Evolutionary conservation across 2,329 filamentous ascomycete species (phyloP).

Genomic region (Aspergillus japonicus): DNA sequence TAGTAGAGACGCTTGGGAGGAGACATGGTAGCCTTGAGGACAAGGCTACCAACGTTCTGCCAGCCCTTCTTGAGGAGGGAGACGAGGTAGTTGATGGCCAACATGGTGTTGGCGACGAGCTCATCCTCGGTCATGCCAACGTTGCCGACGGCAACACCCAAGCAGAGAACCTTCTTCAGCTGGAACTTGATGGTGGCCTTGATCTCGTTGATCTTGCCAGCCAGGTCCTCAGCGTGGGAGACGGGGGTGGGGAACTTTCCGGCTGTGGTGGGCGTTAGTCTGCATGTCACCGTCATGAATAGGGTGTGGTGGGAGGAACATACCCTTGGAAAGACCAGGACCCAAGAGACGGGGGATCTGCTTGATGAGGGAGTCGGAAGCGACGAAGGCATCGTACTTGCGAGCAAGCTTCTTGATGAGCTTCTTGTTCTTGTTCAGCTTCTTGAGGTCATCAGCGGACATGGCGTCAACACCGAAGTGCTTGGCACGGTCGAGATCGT

Average conservation of each 20-base stretch:
- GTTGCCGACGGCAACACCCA: slow-evolving; percentile 99
- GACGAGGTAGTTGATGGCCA: slow-evolving; percentile 99
- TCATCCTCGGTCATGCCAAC: slow-evolving; percentile 96
- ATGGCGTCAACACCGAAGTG: slow-evolving; percentile 98
- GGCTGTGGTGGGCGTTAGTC: slow-evolving; percentile 56
- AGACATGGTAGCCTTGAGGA: slow-evolving; percentile 99
- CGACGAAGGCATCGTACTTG: slow-evolving; percentile 99
- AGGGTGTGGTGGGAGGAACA: slow-evolving; percentile 28
- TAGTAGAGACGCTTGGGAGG: slow-evolving; percentile 98
- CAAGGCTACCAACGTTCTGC: slow-evolving; percentile 99
- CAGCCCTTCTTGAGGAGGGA: slow-evolving; percentile 99
- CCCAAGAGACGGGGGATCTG: slow-evolving; percentile 99
- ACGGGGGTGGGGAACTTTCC: slow-evolving; percentile 99
- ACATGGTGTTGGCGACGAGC: slow-evolving; percentile 97
- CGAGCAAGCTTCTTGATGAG: slow-evolving; percentile 99
- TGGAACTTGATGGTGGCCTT: slow-evolving; percentile 99
- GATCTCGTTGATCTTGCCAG: slow-evolving; percentile 96
- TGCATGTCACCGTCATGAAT: slow-evolving; percentile 12
- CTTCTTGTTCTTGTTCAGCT: slow-evolving; percentile 99
- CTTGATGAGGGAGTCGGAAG: slow-evolving; percentile 97
- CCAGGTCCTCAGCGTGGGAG: slow-evolving; percentile 92
- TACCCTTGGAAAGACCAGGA: slow-evolving; percentile 96
- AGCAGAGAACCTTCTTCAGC: slow-evolving; percentile 99
- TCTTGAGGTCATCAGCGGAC: slow-evolving; percentile 98
- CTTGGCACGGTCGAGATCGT: slow-evolving; percentile 99